Base-by-base conservation (phyloP, 1,139 yeast genomes). In the Arxiozyma heterogenica region DNA sequence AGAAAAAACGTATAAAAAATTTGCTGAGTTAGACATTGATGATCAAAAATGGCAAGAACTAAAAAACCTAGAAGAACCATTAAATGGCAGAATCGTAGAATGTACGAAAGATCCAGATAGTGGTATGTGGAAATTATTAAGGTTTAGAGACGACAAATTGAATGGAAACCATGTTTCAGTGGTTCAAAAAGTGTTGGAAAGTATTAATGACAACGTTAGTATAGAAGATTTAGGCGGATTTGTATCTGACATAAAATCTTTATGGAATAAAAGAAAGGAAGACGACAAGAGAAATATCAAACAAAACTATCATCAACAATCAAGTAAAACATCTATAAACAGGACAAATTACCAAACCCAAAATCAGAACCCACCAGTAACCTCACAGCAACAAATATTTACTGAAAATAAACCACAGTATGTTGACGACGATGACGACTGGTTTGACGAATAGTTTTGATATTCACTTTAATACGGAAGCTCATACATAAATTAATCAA, bases 101-200 rank as follows among this genome's bases (percentile, higher is more conserved):
- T 89, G 95, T 60, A 83, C 83, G 54, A 72, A 74, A 27, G 75
- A 78, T 52, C 67, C 64, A 53, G 71, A 69, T 18, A 65, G 68
- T 3, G 84, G 84, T 1, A 78, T 75, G 53, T 94, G 98, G 98
- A 82, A 83, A 57, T 78, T 87, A 75, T 70, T 93, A 55, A 76
- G 99, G 55, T 93, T 93, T 70, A 77, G 99, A 67, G 96, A 93
- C 69, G 99, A 94, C 68, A 94, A 94, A 67, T 71, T 80, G 25
- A 85, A 86, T 64, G 98, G 95, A 12, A 94, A 94, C 67, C 96
- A 89, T 68, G 70, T 82, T 5, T 74, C 83, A 21, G 89, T 87
- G 22, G 96, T 90, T 17, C 83, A 82, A 55, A 91, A 86, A 64
- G 91, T 93, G 47, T 71, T 91, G 52, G 81, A 83, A 58, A 85